Evolutionary conservation across 2,329 filamentous ascomycete species (phyloP).

Genomic region (Xylaria hypoxylon): DNA sequence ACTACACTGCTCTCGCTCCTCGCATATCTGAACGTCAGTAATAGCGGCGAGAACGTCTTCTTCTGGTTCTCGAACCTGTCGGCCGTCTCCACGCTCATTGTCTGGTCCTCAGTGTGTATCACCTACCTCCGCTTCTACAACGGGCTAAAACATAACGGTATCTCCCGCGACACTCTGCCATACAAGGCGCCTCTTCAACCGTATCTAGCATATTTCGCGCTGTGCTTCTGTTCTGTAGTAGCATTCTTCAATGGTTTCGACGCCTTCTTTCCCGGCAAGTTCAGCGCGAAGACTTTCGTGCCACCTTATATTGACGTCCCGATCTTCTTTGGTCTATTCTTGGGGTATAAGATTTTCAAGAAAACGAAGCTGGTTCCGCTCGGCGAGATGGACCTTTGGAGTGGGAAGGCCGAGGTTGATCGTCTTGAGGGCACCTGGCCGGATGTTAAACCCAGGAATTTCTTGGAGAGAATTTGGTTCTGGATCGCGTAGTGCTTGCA

Average conservation of each 20-base stretch:
- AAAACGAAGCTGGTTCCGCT: slow-evolving; percentile 62
- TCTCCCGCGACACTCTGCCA: slow-evolving; percentile 72
- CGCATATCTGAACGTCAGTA: slow-evolving; percentile 71
- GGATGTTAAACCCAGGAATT: slow-evolving; percentile 52
- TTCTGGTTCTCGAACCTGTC: slow-evolving; percentile 63
- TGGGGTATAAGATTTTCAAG: slow-evolving; percentile 76
- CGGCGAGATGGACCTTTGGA: slow-evolving; percentile 56
- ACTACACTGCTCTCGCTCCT: slow-evolving; percentile 72
- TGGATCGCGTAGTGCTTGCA: slow-evolving; percentile 52
- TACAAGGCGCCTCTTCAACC: slow-evolving; percentile 76
- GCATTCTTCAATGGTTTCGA: slow-evolving; percentile 79
- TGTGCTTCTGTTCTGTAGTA: slow-evolving; percentile 72
- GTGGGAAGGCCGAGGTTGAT: slow-evolving; percentile 56
- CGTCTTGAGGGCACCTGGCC: slow-evolving; percentile 54
- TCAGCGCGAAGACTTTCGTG: slow-evolving; percentile 65
- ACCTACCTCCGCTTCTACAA: slow-evolving; percentile 78
- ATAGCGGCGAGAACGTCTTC: slow-evolving; percentile 58
- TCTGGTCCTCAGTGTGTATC: slow-evolving; percentile 74
- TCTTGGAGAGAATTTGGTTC: slow-evolving; percentile 56
- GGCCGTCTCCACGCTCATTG: slow-evolving; percentile 76
- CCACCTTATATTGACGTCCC: slow-evolving; percentile 77
- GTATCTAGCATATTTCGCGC: slow-evolving; percentile 72
- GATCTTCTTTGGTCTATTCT: slow-evolving; percentile 72
- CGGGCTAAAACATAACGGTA: slow-evolving; percentile 72
- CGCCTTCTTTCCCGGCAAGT: slow-evolving; percentile 71